Evolutionary conservation across 805 yeast genomes (phyloP).

Genomic region (Cyberlindnera americana): DNA sequence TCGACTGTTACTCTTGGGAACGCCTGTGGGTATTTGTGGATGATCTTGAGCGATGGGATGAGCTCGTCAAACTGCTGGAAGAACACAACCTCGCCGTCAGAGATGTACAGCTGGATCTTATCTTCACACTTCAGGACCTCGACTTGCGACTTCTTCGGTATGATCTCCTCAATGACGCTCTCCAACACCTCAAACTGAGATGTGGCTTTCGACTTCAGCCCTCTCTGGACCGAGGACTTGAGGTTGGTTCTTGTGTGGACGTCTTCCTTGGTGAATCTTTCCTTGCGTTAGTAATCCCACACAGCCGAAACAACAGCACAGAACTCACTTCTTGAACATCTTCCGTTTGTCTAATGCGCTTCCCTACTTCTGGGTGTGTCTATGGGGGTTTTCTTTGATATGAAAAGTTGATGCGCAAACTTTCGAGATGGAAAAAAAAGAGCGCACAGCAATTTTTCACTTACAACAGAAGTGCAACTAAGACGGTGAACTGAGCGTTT

Average conservation of each 20-base stretch:
- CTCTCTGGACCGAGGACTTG: slow-evolving; percentile 91
- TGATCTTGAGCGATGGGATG: slow-evolving; percentile 69
- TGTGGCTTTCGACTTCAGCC: slow-evolving; percentile 71
- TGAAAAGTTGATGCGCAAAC: neutral
- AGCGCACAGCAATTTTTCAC: too few species aligned
- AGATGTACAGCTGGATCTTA: slow-evolving; percentile 70
- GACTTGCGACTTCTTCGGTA: slow-evolving; percentile 86
- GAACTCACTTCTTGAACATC: slow-evolving; percentile 46
- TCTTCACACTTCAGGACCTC: slow-evolving; percentile 85
- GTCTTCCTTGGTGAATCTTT: slow-evolving; percentile 75
- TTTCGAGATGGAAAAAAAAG: slow-evolving; percentile 1
- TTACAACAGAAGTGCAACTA: too few species aligned
- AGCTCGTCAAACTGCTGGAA: slow-evolving; percentile 79
- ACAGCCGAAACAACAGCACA: neutral
- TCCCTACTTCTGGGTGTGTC: too few species aligned
- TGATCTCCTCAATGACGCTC: slow-evolving; percentile 69
- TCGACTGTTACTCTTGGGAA: slow-evolving; percentile 90
- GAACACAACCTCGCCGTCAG: slow-evolving; percentile 70
- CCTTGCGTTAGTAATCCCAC: neutral
- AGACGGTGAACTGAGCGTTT: too few species aligned
- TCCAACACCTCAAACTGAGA: slow-evolving; percentile 73
- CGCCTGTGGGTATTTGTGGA: slow-evolving; percentile 77
- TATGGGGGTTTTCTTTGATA: too few species aligned
- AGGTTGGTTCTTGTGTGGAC: slow-evolving; percentile 87
- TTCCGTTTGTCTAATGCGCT: too few species aligned